These are phyloP conservation scores for Penicillium lagena DNA, from an alignment of 495 filamentous ascomycete genomes.

Conservation along the genomic window DNA sequence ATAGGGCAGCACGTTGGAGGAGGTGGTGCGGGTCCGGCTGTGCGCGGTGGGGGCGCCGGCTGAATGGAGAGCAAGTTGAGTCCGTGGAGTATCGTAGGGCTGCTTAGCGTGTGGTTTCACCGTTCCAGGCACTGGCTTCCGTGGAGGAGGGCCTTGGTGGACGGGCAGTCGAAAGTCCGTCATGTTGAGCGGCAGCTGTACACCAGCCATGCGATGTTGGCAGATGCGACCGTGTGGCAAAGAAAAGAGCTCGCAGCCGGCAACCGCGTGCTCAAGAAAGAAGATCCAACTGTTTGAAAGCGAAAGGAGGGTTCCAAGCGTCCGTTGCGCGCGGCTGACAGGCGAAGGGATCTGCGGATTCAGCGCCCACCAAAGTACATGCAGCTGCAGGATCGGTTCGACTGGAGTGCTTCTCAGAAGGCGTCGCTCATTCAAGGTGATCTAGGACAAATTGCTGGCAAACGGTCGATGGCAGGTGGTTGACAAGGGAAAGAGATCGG, in stretches of 20 bases:
- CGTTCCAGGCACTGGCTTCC: constrained; percentile 26
- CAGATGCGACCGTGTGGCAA: no score
- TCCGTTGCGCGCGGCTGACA: constrained; percentile 19
- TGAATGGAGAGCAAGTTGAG: constrained; percentile 25
- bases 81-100: constrained; percentile 24
- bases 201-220: constrained; percentile 18
- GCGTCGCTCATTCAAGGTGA: no score
- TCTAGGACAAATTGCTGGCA: no score
- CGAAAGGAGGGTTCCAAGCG: constrained; percentile 5
- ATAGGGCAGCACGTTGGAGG: constrained; percentile 51
- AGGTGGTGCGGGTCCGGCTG: constrained; percentile 56
- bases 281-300: background rate
- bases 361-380: constrained; percentile 12
- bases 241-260: no score
- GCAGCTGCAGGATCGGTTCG: constrained; percentile 5
- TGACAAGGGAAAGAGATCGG: constrained; percentile 1
- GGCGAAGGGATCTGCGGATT: constrained; percentile 14
- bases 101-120: constrained; percentile 27
- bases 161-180: constrained; percentile 38
- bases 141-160: constrained; percentile 28
- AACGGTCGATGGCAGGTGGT: no score
- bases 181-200: constrained; percentile 29
- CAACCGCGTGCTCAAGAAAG: background rate
- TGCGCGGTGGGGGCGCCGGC: constrained; percentile 22
- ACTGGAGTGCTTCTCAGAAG: no score